Conservation (phyloP, 805 yeast species). For the Myxozyma neotropica region DNA sequence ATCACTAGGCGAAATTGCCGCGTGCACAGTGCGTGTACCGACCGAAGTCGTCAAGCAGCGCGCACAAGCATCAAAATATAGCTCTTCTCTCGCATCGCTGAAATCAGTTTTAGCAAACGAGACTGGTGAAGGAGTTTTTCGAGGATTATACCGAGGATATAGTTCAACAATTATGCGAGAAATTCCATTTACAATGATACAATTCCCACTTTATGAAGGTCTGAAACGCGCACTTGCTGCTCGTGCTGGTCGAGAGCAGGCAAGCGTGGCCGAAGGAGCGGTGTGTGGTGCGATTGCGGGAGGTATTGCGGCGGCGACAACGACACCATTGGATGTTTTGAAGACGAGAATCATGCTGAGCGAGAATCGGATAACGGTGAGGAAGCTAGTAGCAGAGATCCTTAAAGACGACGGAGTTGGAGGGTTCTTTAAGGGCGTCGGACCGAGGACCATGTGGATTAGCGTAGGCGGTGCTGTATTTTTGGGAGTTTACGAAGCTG, state of each 20-base stretch:
- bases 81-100: constrained; percentile 68
- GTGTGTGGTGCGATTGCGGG: constrained; percentile 92
- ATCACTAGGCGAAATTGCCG: constrained; percentile 86
- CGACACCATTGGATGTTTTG: constrained; percentile 92
- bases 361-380: constrained; percentile 52
- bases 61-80: constrained; percentile 71
- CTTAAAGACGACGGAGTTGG: constrained; percentile 70
- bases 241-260: constrained; percentile 46
- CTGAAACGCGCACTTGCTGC: constrained; percentile 64
- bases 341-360: constrained; percentile 90
- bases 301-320: constrained; percentile 89
- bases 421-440: constrained; percentile 81
- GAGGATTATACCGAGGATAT: constrained; percentile 93
- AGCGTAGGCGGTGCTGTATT: constrained; percentile 98
- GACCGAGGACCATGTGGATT: constrained; percentile 97
- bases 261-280: constrained; percentile 76
- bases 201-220: constrained; percentile 89
- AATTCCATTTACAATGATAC: constrained; percentile 94
- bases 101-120: constrained; percentile 60
- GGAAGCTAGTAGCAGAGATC: constrained; percentile 54
- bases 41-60: constrained; percentile 96
- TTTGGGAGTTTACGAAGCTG: constrained; percentile 85
- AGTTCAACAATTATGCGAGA: constrained; percentile 89
- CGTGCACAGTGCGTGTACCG: constrained; percentile 93
- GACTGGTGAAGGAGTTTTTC: constrained; percentile 74